Conservation (phyloP, 1,139 yeast species). For the Taiozyma onychis region DNA sequence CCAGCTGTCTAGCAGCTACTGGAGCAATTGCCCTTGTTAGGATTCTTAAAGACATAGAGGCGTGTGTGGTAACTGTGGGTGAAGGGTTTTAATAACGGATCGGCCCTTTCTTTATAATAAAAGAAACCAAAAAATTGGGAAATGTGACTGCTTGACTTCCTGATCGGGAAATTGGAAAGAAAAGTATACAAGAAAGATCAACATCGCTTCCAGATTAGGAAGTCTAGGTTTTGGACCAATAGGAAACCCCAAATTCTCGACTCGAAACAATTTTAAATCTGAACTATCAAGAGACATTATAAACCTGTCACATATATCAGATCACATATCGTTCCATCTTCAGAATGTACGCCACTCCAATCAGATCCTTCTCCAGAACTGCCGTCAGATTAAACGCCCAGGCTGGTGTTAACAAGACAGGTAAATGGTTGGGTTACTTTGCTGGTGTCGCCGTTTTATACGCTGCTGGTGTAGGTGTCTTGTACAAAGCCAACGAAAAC, state of each 20-base stretch:
- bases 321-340: neutral
- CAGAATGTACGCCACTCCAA: slow-evolving; percentile 22
- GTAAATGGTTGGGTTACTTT: slow-evolving; percentile 21
- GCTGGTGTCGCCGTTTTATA: slow-evolving; percentile 18
- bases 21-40: neutral
- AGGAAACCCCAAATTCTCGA: slow-evolving; percentile 1
- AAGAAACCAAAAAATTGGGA: neutral
- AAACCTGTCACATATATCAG: neutral
- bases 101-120: neutral
- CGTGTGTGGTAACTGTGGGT: neutral
- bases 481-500: slow-evolving; percentile 19
- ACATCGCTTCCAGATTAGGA: neutral
- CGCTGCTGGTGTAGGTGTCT: slow-evolving; percentile 18
- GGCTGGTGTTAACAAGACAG: slow-evolving; percentile 14
- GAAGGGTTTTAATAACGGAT: neutral
- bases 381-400: slow-evolving; percentile 18
- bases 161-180: slow-evolving; percentile 11
- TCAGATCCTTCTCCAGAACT: slow-evolving; percentile 22
- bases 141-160: slow-evolving; percentile 3
- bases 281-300: neutral
- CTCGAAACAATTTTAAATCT: neutral
- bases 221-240: slow-evolving; percentile 2
- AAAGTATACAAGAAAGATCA: neutral
- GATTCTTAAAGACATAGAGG: neutral
- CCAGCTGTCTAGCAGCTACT: neutral